Conservation (phyloP, 768 basidiomycete genomes). For the Arthromyces matolae region DNA sequence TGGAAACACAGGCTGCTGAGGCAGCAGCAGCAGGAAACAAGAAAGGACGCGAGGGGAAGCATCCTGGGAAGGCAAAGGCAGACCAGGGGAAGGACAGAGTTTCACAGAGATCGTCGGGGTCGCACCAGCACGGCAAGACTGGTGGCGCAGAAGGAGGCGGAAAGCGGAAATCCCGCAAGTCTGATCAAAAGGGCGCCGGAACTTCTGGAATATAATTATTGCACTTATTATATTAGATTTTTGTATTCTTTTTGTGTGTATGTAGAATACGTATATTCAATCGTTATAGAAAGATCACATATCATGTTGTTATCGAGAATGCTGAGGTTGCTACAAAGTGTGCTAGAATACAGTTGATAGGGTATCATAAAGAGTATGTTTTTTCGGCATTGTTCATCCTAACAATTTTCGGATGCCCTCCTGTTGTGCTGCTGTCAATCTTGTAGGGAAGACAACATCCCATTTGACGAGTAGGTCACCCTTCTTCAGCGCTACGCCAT, state of each 20-base stretch:
- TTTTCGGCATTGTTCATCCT: conserved; percentile 24
- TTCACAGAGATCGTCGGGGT: background rate
- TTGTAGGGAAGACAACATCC: conserved; percentile 82
- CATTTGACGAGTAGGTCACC: conserved; percentile 83
- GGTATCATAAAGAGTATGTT: conserved; percentile 3
- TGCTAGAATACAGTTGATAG: background rate
- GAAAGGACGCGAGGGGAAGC: background rate
- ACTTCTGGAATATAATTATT: background rate
- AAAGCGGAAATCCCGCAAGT: conserved; percentile 5
- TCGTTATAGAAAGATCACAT: background rate
- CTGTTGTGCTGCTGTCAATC: conserved; percentile 73
- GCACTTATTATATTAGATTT: background rate
- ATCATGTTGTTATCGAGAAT: background rate
- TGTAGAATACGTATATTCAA: background rate
- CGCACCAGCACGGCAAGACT: background rate
- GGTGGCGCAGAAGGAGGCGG: background rate
- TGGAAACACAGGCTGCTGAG: conserved; percentile 29
- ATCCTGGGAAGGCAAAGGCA: conserved; percentile 3
- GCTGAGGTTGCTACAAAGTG: conserved; percentile 3
- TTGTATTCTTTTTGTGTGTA: background rate
- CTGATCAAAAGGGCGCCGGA: conserved; percentile 1
- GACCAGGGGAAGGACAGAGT: conserved; percentile 3
- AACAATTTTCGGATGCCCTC: conserved; percentile 73
- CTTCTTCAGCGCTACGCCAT: conserved; percentile 61
- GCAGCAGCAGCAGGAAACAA: background rate